Conservation (phyloP, 768 basidiomycete species). For the Clavaria fumosa region DNA sequence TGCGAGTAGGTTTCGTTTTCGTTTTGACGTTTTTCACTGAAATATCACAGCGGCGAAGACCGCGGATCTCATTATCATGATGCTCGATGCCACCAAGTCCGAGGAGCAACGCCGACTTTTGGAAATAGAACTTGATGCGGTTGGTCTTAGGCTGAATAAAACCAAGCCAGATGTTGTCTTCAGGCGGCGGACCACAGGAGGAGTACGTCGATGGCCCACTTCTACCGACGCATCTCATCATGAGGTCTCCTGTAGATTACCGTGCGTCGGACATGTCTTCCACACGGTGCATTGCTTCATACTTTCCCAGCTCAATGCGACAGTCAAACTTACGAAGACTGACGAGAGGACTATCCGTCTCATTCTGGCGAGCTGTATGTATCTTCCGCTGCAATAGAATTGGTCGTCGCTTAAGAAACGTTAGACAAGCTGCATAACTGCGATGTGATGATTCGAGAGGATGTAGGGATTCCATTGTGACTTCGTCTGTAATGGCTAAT, state of each 20-base stretch:
- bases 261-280: constrained; percentile 20
- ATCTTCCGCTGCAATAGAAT: too few species aligned
- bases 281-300: neutral
- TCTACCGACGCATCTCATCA: constrained; percentile 1
- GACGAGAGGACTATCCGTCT: constrained; percentile 92
- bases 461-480: constrained; percentile 36
- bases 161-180: constrained; percentile 87
- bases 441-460: constrained; percentile 97
- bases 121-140: constrained; percentile 90
- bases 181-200: constrained; percentile 85
- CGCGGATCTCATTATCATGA: constrained; percentile 83
- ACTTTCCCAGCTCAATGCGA: constrained; percentile 52
- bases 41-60: constrained; percentile 54
- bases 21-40: neutral
- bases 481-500: constrained; percentile 5
- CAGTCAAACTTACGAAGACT: constrained; percentile 86
- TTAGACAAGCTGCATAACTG: constrained; percentile 84
- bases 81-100: constrained; percentile 87
- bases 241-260: constrained; percentile 42
- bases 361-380: constrained; percentile 76
- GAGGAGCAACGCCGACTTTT: constrained; percentile 80
- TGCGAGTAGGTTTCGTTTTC: constrained; percentile 36
- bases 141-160: constrained; percentile 90
- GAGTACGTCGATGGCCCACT: constrained; percentile 38
- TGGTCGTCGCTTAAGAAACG: too few species aligned